These are phyloP conservation scores for Talaromyces islandicus DNA, from an alignment of 2,329 filamentous ascomycete genomes.

Conservation along the genomic window DNA sequence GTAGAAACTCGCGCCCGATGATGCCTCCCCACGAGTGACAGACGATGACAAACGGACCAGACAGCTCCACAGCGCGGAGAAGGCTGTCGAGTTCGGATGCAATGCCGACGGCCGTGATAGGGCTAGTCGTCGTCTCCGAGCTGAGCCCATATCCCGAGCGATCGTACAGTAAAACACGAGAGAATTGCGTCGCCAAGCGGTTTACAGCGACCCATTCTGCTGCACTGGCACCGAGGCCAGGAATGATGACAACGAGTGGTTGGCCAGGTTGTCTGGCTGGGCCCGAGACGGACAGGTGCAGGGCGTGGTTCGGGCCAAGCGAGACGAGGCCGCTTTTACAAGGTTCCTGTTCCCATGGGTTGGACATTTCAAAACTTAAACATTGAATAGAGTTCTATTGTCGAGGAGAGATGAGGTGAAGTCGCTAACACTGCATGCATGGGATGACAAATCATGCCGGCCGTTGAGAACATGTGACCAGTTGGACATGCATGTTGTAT, in stretches of 20 bases:
- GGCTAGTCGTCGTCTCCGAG: constrained; percentile 5
- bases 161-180: constrained; percentile 18
- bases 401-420: neutral
- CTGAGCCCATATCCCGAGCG: constrained; percentile 19
- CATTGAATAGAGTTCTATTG: neutral
- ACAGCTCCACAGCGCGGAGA: constrained; percentile 8
- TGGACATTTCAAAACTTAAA: neutral
- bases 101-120: constrained; percentile 13
- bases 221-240: constrained; percentile 16
- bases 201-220: constrained; percentile 18
- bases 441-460: neutral
- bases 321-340: constrained; percentile 13
- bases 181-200: constrained; percentile 15
- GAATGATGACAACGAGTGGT: constrained; percentile 19
- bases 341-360: constrained; percentile 5
- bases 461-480: neutral
- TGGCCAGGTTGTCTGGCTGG: constrained; percentile 15
- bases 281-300: constrained; percentile 17
- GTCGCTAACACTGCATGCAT: neutral
- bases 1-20: constrained; percentile 13
- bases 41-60: constrained; percentile 12
- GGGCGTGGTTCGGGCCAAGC: constrained; percentile 14
- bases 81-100: constrained; percentile 14
- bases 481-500: neutral
- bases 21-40: constrained; percentile 16